Evolutionary conservation across 1,139 yeast species (phyloP), one percentile per base, ranked within the genome.

Genomic region (Pichia sp.): DNA sequence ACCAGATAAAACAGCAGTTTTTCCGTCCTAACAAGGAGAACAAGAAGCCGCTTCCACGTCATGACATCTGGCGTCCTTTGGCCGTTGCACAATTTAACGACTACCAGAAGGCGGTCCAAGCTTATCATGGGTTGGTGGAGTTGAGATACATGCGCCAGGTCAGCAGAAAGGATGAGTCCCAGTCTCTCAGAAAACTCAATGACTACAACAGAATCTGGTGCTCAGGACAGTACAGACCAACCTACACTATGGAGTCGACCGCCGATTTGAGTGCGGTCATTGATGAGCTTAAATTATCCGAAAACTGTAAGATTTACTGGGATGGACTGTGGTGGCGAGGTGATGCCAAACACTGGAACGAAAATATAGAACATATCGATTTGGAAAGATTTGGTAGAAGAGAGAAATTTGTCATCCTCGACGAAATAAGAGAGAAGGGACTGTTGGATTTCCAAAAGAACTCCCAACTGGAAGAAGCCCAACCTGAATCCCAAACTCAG

Each of bases 1-100:
- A 82, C 61, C 92, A 90, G 69, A 84, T 89, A 63, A 82, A 83
- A 60, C 78, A 76, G 61, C 90, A 83, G 69, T 88, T 87, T 68
- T 76, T 78, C 56, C 78, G 87, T 65, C 95, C 96, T 47, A 87
- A 88, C 75, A 89, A 96, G 95, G 86, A 88, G 68, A 90, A 92
- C 74, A 77, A 88, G 66, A 81, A 79, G 64, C 98, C 98, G 5
- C 72, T 79, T 57, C 75, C 84, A 64, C 84, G 98, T 72, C 79
- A 84, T 63, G 98, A 92, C 70, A 77, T 90, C 54, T 92, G 98
- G 98, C 79, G 93, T 64, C 80, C 92, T 55, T 82, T 92, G 90
- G 89, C 95, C 52, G 95, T 90, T 51, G 92, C 89, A 1, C 84
- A 83, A 60, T 81, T 89, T 60, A 77, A 78, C 46, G 72, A 74